Base-by-base conservation (phyloP, 257 asterid species). In the Schizonepeta tenuifolia region DNA sequence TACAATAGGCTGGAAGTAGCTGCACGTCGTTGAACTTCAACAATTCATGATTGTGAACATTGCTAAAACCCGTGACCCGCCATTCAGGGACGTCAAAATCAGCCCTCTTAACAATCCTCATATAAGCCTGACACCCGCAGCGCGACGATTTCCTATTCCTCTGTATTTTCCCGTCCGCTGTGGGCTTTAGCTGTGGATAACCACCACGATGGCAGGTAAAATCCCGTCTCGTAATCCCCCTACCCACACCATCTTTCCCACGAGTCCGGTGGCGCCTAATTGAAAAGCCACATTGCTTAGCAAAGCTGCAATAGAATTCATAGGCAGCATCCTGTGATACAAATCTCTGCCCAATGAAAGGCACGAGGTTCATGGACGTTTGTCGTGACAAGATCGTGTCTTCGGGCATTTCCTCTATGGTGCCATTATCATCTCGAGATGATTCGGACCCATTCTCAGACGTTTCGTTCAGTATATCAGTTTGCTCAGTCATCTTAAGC, bases 151-250 rank as follows among this genome's bases (percentile, higher is more conserved):
- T 87, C 61, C 89, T 65, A 33, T 84, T 84, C 77, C 88, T 79
- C 66, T 87, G 88, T 33, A 72, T 71, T 65, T 82, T 84, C 13
- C 79, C 77, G 24, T 83, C 89, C 0, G 77, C 78, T 4, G 85
- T 62, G 13, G 81, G 81, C 81, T 87, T 87, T 35, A 84, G 73
- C 78, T 77, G 92, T 0, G 92, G 83, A 73, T 79, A 82, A 24
- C 92, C 89, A 40, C 88, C 88, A 59, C 92, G 85, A 65, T 87
- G 92, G 75, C 92, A 87, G 35, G 88, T 81, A 50, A 87, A 87
- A 72, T 87, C 87, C 67, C 92, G 57, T 53, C 92, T 79, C 3
- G 92, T 87, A 51, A 87, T 79, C 46, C 92, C 92, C 74, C 81
- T 84, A 36, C 89, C 89, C 3, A 82, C 89, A 38, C 89, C 89